These are phyloP conservation scores for Cercophora newfieldiana DNA, from an alignment of 495 filamentous ascomycete genomes.

Conservation along the genomic window DNA sequence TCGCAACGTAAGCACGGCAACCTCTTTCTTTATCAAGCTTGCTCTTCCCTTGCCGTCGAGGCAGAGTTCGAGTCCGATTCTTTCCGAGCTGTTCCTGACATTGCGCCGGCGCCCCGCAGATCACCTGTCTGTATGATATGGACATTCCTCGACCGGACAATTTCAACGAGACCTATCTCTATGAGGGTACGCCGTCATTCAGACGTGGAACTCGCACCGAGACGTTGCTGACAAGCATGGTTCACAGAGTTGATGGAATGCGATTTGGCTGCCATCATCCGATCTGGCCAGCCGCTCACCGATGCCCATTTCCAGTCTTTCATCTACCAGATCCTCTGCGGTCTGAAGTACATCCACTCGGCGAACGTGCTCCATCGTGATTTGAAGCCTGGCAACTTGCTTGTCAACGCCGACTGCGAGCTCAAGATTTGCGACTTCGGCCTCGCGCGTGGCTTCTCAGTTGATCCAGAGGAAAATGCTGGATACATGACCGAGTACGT, in stretches of 20 bases:
- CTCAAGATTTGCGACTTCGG: slow-evolving; percentile 99
- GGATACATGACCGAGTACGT: slow-evolving; percentile 99
- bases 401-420: slow-evolving; percentile 98
- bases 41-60: not conserved
- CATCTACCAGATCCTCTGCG: slow-evolving; percentile 93
- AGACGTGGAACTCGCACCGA: not conserved
- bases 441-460: slow-evolving; percentile 90
- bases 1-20: slow-evolving; percentile 49
- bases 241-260: slow-evolving; percentile 95
- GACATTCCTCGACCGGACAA: slow-evolving; percentile 96
- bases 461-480: slow-evolving; percentile 96
- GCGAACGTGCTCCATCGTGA: slow-evolving; percentile 97
- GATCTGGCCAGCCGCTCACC: slow-evolving; percentile 91
- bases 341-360: slow-evolving; percentile 97
- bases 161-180: slow-evolving; percentile 99
- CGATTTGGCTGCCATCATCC: slow-evolving; percentile 96
- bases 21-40: not conserved
- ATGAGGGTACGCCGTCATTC: slow-evolving; percentile 71
- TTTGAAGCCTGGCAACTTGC: slow-evolving; percentile 92
- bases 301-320: slow-evolving; percentile 96
- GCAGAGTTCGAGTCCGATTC: not conserved
- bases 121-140: slow-evolving; percentile 99
- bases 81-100: not conserved
- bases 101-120: slow-evolving; percentile 52
- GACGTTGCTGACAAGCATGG: slow-evolving; percentile 17